Evolutionary conservation across 2,329 filamentous ascomycete genomes (phyloP), one percentile per base, ranked within the genome.

Genomic region (Akanthomyces dipterigenus): DNA sequence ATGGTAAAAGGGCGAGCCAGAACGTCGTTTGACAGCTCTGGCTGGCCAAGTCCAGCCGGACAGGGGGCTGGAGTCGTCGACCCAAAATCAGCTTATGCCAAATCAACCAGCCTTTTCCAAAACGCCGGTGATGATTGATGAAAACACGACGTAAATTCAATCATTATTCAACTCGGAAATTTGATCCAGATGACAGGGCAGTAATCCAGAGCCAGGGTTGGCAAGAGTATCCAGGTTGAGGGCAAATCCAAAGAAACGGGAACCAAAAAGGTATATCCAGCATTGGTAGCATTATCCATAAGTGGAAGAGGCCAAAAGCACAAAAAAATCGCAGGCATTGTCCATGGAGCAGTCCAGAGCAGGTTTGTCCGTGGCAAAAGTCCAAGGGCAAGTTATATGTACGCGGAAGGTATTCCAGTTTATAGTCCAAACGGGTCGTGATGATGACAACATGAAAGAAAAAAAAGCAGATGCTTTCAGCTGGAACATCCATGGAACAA

Each of bases 401-500:
- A 55, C 51, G 50, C 38, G 28, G 51, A 38, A 24, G 36, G 31
- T 36, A 55, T 43, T 56, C 45, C 54, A 46, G 60, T 49, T 49
- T 55, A 61, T 61, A 50, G 34, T 61, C 56, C 56, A 46, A 43
- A 48, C 56, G 38, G 56, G 46, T 50, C 45, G 45, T 49, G n/a
- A n/a, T 50, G 55, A 58, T 56, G 54, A 57, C 31, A 48, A 49
- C 34, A 42, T 40, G 38, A 49, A 50, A 54, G 11, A 56, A 50
- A 43, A 43, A 42, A 43, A 46, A 51, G 49, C 22, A 16, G 46
- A 38, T 5, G 14, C 45, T 36, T 56, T 62, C 68, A 61, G 65
- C 64, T 67, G 65, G 69, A 70, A 67, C 56, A 70, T 65, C 65
- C 67, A 65, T 64, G 67, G 68, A 68, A 67, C 68, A 74, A 69